These are phyloP conservation scores for Phytophthora pini DNA, from an alignment of 352 stramenopile species.

Conservation along the genomic window DNA sequence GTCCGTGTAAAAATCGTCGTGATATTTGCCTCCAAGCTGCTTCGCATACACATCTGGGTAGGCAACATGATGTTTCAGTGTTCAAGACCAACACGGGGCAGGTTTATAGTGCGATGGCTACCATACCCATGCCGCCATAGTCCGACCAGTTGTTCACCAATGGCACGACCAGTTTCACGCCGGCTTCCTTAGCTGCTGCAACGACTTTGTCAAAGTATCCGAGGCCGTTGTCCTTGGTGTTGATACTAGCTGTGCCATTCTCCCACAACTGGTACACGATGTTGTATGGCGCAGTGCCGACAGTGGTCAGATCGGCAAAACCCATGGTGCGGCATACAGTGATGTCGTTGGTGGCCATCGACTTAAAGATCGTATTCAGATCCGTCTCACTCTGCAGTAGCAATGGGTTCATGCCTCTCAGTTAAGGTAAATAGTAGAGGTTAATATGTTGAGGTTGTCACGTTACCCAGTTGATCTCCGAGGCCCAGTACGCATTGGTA, in stretches of 20 bases:
- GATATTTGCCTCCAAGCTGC: constrained; percentile 37
- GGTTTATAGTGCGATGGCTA: background rate
- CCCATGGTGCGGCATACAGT: constrained; percentile 36
- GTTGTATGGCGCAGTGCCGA: constrained; percentile 27
- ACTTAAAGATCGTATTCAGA: constrained; percentile 33
- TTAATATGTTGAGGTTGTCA: too few species aligned
- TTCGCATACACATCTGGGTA: constrained; percentile 24
- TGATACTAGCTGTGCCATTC: constrained; percentile 29
- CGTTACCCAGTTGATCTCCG: constrained; percentile 32
- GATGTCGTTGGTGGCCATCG: constrained; percentile 38
- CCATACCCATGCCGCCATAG: constrained; percentile 39
- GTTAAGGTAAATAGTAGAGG: constrained; percentile 3
- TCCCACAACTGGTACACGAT: constrained; percentile 44
- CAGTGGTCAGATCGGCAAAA: constrained; percentile 29
- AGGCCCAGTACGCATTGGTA: constrained; percentile 42
- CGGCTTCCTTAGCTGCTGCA: constrained; percentile 35
- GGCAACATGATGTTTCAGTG: background rate
- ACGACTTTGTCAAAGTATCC: constrained; percentile 42
- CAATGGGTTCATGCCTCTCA: too few species aligned
- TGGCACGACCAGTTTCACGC: constrained; percentile 41
- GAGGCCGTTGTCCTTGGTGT: constrained; percentile 31
- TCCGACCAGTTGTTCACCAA: constrained; percentile 50
- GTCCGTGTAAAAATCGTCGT: constrained; percentile 42
- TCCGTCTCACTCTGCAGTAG: constrained; percentile 25
- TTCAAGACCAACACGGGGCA: background rate